These are phyloP conservation scores for Helichrysum umbraculigerum DNA, from an alignment of 129 eudicot genomes.

Conservation along the genomic window DNA sequence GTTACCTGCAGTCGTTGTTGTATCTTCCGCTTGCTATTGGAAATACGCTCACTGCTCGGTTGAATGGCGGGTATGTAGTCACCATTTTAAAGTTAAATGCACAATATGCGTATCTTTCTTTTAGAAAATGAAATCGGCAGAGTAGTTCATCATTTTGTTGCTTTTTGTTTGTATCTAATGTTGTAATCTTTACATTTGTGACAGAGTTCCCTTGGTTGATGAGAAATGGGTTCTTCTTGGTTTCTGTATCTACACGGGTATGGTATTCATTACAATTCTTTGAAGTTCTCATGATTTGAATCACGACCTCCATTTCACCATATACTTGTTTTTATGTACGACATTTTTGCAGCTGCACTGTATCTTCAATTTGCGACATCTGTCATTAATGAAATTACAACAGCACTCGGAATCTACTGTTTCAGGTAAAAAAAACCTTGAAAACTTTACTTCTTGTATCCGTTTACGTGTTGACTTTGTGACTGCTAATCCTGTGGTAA, in stretches of 20 bases:
- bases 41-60: conserved; percentile 85
- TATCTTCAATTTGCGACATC: conserved; percentile 93
- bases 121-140: background rate
- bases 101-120: conserved; percentile 2
- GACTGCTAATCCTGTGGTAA: conserved; percentile 3
- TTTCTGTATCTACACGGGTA: conserved; percentile 79
- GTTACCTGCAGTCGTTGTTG: conserved; percentile 66
- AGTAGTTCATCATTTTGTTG: background rate
- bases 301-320: background rate
- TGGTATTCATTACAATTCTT: background rate
- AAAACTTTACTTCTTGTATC: background rate
- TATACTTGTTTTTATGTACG: background rate
- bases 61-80: conserved; percentile 83
- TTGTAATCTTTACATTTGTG: conserved; percentile 17
- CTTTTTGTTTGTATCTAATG: background rate
- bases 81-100: conserved; percentile 17
- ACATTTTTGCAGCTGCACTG: conserved; percentile 46
- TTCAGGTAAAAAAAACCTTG: conserved; percentile 66
- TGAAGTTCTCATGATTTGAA: background rate
- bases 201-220: conserved; percentile 85
- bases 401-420: conserved; percentile 92
- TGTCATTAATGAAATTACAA: conserved; percentile 80
- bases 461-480: background rate
- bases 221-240: conserved; percentile 90
- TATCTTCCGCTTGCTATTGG: conserved; percentile 96